These are phyloP conservation scores for Pestalotiopsis sp. DNA, from an alignment of 2,329 filamentous ascomycete species.

Conservation along the genomic window DNA sequence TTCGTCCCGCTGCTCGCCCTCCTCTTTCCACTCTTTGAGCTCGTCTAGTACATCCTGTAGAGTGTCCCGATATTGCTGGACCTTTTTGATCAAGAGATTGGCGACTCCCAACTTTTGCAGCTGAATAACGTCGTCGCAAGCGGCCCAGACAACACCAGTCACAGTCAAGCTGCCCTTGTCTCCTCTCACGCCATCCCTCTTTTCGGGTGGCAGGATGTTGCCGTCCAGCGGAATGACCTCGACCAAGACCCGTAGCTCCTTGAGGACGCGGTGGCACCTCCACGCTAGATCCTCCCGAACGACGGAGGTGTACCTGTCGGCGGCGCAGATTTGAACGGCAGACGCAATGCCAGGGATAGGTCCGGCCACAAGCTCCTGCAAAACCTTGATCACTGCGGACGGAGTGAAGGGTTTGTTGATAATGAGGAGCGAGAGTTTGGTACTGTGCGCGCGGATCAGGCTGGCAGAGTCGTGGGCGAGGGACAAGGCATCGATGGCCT, in stretches of 20 bases:
- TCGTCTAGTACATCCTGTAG: slow-evolving; percentile 84
- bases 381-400: slow-evolving; percentile 69
- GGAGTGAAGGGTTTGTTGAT: slow-evolving; percentile 87
- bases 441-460: slow-evolving; percentile 79
- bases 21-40: slow-evolving; percentile 84
- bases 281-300: slow-evolving; percentile 66
- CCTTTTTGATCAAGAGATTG: slow-evolving; percentile 71
- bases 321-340: slow-evolving; percentile 66
- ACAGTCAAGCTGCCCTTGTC: slow-evolving; percentile 60
- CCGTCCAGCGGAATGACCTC: slow-evolving; percentile 62
- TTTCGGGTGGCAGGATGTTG: slow-evolving; percentile 47
- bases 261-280: slow-evolving; percentile 61
- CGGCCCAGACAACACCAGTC: slow-evolving; percentile 82
- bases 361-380: slow-evolving; percentile 71
- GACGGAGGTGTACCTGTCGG: slow-evolving; percentile 62
- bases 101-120: slow-evolving; percentile 69
- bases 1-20: slow-evolving; percentile 63
- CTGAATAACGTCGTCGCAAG: slow-evolving; percentile 72
- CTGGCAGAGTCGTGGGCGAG: slow-evolving; percentile 73
- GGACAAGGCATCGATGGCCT: slow-evolving; percentile 59
- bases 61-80: slow-evolving; percentile 73
- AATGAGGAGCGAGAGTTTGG: slow-evolving; percentile 83
- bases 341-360: slow-evolving; percentile 77
- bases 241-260: slow-evolving; percentile 64
- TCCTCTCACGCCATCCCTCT: slow-evolving; percentile 45